phyloP scores from a whole-genome alignment of 352 stramenopile genomes.

The Phytophthora litchii region DNA sequence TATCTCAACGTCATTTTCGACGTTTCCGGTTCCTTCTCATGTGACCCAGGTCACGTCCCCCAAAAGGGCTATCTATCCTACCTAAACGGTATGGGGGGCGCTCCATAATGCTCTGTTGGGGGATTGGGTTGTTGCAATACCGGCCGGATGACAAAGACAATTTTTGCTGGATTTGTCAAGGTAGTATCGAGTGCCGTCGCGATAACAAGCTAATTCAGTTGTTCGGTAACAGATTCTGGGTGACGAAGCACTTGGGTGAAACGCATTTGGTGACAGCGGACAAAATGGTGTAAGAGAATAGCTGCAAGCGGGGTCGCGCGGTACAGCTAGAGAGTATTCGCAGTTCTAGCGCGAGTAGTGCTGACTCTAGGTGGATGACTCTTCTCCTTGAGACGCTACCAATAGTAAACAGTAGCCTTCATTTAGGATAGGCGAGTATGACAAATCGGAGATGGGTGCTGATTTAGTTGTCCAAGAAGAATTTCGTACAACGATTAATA shows the following conservation, averaged over 20 bases:
- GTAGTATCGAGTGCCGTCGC: neutral
- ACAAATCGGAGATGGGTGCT: conserved; percentile 4
- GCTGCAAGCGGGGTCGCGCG: neutral
- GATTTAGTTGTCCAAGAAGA: neutral
- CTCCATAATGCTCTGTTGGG: conserved; percentile 17
- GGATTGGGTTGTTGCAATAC: neutral
- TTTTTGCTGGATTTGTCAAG: conserved; percentile 10
- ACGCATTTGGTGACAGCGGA: neutral
- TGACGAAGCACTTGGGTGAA: conserved; percentile 1
- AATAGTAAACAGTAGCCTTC: conserved; percentile 5
- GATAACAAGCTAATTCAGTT: conserved; percentile 14
- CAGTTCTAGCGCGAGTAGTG: neutral
- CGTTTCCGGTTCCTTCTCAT: neutral
- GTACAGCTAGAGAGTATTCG: neutral
- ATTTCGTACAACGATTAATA: conserved; percentile 1
- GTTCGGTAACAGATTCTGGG: conserved; percentile 15
- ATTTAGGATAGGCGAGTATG: conserved; percentile 7
- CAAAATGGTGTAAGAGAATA: neutral
- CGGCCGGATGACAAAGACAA: neutral
- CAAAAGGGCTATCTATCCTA: neutral
- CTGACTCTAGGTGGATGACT: neutral
- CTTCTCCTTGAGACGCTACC: conserved; percentile 6
- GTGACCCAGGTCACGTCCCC: neutral
- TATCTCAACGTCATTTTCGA: too few species aligned
- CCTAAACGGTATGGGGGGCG: conserved; percentile 3